phyloP scores from a whole-genome alignment of 495 filamentous ascomycete genomes.

The Haplographium delicatum region DNA sequence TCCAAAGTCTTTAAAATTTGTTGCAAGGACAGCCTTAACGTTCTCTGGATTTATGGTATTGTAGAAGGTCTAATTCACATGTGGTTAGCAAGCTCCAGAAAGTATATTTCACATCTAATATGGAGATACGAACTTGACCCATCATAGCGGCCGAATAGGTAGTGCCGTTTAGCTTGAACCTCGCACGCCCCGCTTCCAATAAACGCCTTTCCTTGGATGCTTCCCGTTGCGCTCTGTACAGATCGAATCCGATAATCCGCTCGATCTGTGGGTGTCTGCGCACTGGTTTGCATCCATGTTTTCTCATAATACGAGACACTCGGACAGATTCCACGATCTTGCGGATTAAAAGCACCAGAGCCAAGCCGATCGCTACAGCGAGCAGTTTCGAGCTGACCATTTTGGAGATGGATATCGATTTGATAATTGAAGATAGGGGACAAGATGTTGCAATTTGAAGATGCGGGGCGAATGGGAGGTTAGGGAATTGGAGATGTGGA shows the following conservation, averaged over 20 bases:
- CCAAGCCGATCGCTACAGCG: neutral
- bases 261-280: slow-evolving; percentile 15
- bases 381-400: neutral
- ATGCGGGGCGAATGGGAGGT: too few relatives aligned
- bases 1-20: slow-evolving; percentile 54
- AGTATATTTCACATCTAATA: too few relatives aligned
- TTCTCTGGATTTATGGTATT: slow-evolving; percentile 68
- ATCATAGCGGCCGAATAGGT: slow-evolving; percentile 2
- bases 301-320: slow-evolving; percentile 7
- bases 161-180: too few relatives aligned
- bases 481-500: too few relatives aligned
- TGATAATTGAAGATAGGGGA: too few relatives aligned
- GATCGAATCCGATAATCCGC: slow-evolving; percentile 15
- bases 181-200: slow-evolving; percentile 8
- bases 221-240: slow-evolving; percentile 8
- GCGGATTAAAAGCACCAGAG: neutral
- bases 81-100: too few relatives aligned
- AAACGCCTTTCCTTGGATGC: slow-evolving; percentile 13
- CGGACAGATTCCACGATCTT: slow-evolving; percentile 2
- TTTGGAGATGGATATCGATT: neutral
- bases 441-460: too few relatives aligned
- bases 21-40: slow-evolving; percentile 63
- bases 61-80: slow-evolving; percentile 11
- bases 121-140: too few relatives aligned
- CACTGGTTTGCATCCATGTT: slow-evolving; percentile 19